Base-by-base conservation (phyloP, 306 rosid species). In the Cicer yamashitae region DNA sequence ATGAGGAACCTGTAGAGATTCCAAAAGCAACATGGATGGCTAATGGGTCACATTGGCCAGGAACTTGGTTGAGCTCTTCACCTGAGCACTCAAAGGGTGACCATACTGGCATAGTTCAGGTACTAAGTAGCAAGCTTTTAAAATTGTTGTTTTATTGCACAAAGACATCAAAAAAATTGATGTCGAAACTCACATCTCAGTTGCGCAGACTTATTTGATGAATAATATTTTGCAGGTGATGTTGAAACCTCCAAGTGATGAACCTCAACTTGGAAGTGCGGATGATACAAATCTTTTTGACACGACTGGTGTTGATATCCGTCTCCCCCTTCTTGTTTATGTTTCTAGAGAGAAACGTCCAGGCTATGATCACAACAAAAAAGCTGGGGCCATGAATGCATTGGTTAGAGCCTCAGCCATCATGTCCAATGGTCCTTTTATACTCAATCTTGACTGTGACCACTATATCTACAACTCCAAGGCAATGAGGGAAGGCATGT, bases 21-120 rank as follows among this genome's bases (percentile, higher is more conserved):
- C 80, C 91, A 15, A 84, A 84, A 79, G 91, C 94, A 9, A 91
- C 94, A 6, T 91, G 97, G 92, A 89, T 89, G 97, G 97, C 94
- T 18, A 94, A 91, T 60, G 97, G 94, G n/a, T 89, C 96, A 12
- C 94, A 91, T 47, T 91, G 94, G 94, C 96, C 96, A 0, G 96
- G 96, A 18, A 91, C 94, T 2, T 91, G 97, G 97, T 79, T 68
- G 20, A 61, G 17, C 46, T 51, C 94, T 5, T 14, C 67, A 0
- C 73, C 89, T 9, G 97, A 89, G 56, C 97, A 89, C 53, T 7
- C 87, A 52, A 91, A 89, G 83, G 92, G 94, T 65, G 97, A 91
- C 82, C 97, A 91, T 81, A 94, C 97, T 9, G 94, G 92, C 64
- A 91, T 91, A 71, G 79, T 90, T 67, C 85, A 91, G 90, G 92